phyloP scores from a whole-genome alignment of 805 yeast genomes.

The Metschnikowia reukaufii region DNA sequence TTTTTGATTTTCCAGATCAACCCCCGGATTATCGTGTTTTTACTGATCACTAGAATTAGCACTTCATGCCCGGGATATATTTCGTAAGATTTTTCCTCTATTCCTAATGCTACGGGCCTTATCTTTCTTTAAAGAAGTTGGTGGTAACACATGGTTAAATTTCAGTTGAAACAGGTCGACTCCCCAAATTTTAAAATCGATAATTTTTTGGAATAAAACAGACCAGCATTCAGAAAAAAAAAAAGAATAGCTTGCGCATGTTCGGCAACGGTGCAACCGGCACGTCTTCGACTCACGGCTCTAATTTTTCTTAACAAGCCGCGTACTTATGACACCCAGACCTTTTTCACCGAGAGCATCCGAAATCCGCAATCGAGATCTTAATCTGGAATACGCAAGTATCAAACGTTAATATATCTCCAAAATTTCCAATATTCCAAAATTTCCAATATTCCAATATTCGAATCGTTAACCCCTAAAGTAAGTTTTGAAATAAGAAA shows the following conservation, averaged over 20 bases:
- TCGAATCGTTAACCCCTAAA: no score
- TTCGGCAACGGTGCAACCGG: no score
- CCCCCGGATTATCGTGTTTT: slow-evolving; percentile 49
- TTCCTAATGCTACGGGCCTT: background rate
- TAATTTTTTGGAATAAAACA: no score
- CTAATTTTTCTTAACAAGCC: background rate
- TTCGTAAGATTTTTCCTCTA: background rate
- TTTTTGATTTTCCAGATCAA: slow-evolving; percentile 38
- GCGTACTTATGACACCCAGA: background rate
- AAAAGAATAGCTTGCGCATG: no score
- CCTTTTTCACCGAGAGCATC: background rate
- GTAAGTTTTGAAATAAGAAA: no score
- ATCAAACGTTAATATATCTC: background rate
- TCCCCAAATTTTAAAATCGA: no score
- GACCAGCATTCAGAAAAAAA: no score
- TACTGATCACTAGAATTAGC: slow-evolving; percentile 39
- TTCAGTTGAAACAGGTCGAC: no score
- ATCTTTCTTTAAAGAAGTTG: no score
- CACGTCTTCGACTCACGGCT: background rate
- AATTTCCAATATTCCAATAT: background rate
- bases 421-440: background rate
- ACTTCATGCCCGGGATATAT: slow-evolving; percentile 54
- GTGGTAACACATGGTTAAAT: no score
- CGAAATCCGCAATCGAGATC: background rate
- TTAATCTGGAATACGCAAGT: background rate